A percentile compares a stretch with the other conserved stretches of the same genome.
phyloP scores from a whole-genome alignment of 768 basidiomycete genomes.

The Tylopilus plumbeoviolaceoides region DNA sequence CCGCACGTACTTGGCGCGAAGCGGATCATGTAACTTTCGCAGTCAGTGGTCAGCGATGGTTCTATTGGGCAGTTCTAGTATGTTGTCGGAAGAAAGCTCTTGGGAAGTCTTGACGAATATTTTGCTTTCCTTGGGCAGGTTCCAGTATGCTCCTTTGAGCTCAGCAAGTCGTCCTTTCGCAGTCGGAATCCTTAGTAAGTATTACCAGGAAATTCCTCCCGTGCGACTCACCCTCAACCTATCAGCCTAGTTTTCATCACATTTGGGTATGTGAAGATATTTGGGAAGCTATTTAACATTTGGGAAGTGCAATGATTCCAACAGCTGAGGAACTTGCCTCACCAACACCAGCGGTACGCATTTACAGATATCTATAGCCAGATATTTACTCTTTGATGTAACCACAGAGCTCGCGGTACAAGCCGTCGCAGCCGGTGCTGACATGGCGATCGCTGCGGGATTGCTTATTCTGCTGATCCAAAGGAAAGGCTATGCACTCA shows the following conservation, averaged over 20 bases:
- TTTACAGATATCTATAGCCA: background rate
- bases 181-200: slow-evolving; percentile 8
- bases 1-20: no score
- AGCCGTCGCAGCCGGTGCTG: background rate
- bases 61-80: slow-evolving; percentile 9
- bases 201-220: no score
- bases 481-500: background rate
- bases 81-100: background rate
- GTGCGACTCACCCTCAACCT: background rate
- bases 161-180: background rate
- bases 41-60: slow-evolving; percentile 3
- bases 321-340: background rate
- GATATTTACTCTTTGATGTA: background rate
- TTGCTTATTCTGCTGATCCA: background rate
- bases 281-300: background rate
- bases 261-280: background rate
- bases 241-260: slow-evolving; percentile 1
- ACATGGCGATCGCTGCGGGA: slow-evolving; percentile 1
- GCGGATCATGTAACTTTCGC: background rate
- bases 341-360: background rate
- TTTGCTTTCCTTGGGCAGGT: background rate
- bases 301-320: slow-evolving; percentile 1
- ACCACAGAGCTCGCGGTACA: background rate
- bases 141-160: slow-evolving; percentile 2
- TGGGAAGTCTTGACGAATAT: background rate